Base-by-base conservation (phyloP, 495 filamentous ascomycete species). In the Polyplosphaeria fusca region DNA sequence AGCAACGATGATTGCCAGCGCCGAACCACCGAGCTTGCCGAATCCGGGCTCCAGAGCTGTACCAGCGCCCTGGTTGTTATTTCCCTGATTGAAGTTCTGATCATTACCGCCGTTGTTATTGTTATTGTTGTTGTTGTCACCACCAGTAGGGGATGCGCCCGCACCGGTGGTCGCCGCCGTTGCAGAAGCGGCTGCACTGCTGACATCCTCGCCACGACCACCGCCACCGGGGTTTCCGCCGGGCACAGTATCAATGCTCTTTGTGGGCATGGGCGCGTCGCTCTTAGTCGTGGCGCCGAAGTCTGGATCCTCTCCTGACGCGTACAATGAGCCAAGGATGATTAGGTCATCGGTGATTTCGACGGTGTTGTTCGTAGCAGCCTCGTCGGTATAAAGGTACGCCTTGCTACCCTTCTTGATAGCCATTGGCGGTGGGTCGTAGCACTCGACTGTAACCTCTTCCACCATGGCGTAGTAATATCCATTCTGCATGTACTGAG, bases 391-490 rank as follows among this genome's bases (percentile, higher is more conserved):
- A 75, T 88, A 95, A 57, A 83, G 77, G 76, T 98, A 98, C 23
- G 86, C 83, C 49, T 77, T 80, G 58, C 71, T 69, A 47, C 84
- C 86, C 16, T 60, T 64, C 43, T 76, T 78, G 66, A 82, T 83
- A 49, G 82, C 82, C 40, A 80, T 84, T 13, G 69, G 68, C 13
- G 85, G 83, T 18, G 89, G 78, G 58, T 88, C 74, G 74, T 89
- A 97, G 85, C 93, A 98, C 52, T 88, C 68, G 18, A 98, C 83
- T 23, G 73, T 80, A 53, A 98, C 81, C 30, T 91, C 83, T 48
- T 81, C 78, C 63, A 95, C 81, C 25, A 79, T 82, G 46, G 90
- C 87, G 71, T 87, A 96, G 79, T 95, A 94, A 77, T 96, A 96
- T 9, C 88, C 87, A 66, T 85, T 74, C 77, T 91, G 74, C 77